phyloP scores from a whole-genome alignment of 2,329 filamentous ascomycete species.

The Cercospora sojina region DNA sequence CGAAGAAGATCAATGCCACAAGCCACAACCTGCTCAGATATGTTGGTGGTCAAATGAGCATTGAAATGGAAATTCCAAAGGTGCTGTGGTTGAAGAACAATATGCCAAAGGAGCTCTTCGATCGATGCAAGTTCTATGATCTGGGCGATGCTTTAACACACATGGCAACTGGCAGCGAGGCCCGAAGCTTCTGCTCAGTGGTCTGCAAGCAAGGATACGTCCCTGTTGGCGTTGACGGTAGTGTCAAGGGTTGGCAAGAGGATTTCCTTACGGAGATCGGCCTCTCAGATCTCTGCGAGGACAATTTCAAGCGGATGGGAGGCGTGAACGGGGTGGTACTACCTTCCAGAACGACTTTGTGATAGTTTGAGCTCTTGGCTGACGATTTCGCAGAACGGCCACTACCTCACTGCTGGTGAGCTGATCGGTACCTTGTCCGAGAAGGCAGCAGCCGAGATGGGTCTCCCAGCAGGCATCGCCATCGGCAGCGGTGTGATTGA shows the following conservation, averaged over 20 bases:
- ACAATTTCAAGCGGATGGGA: slow-evolving; percentile 90
- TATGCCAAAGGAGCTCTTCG: slow-evolving; percentile 89
- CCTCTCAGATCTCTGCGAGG: slow-evolving; percentile 75
- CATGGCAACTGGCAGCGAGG: slow-evolving; percentile 88
- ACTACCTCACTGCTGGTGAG: slow-evolving; percentile 88
- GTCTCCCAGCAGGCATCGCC: slow-evolving; percentile 81
- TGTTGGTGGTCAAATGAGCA: slow-evolving; percentile 96
- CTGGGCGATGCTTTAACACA: slow-evolving; percentile 90
- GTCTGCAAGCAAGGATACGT: slow-evolving; percentile 98
- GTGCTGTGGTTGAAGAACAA: slow-evolving; percentile 98
- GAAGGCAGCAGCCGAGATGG: slow-evolving; percentile 77
- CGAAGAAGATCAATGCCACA: slow-evolving; percentile 88
- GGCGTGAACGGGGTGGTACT: slow-evolving; percentile 90
- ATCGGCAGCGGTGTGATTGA: slow-evolving; percentile 97
- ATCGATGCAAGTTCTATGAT: slow-evolving; percentile 95
- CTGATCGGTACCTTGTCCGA: slow-evolving; percentile 81
- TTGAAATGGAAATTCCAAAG: slow-evolving; percentile 99
- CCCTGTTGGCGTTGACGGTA: slow-evolving; percentile 94
- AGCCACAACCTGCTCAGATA: slow-evolving; percentile 91
- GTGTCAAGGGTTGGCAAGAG: slow-evolving; percentile 96
- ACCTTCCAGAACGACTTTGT: slow-evolving; percentile 24
- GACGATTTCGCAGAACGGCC: slow-evolving; percentile 70
- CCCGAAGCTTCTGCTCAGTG: slow-evolving; percentile 88
- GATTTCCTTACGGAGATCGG: slow-evolving; percentile 89
- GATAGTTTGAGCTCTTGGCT: slow-evolving; percentile 22